These are phyloP conservation scores for Capsicum chinense DNA, from an alignment of 257 asterid species.

Conservation along the genomic window DNA sequence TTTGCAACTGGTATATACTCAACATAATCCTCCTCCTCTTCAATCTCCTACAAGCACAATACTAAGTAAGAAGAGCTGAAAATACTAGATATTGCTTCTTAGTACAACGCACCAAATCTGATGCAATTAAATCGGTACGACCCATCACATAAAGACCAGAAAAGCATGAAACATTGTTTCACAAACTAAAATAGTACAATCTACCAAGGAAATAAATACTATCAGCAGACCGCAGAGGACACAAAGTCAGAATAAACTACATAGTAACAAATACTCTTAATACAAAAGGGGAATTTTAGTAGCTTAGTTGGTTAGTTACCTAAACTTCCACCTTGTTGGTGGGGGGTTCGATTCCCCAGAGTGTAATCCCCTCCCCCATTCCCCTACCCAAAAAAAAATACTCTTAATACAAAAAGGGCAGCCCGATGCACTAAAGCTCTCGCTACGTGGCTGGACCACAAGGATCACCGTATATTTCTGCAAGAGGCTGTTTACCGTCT, in stretches of 20 bases:
- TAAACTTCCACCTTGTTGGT: too few relatives aligned
- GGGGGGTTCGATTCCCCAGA: too few relatives aligned
- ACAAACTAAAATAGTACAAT: background rate
- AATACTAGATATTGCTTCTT: background rate
- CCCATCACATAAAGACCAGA: background rate
- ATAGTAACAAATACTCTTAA: background rate
- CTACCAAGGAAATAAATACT: background rate
- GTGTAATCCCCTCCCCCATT: too few relatives aligned
- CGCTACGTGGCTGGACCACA: too few relatives aligned
- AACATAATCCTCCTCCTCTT: conserved; percentile 65
- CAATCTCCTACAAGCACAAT: conserved; percentile 44
- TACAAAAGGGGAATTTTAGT: too few relatives aligned
- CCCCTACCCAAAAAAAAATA: too few relatives aligned
- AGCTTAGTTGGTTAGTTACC: too few relatives aligned
- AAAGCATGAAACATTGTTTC: background rate
- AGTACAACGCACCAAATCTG: background rate
- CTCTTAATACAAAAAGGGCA: too few relatives aligned
- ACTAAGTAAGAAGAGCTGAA: conserved; percentile 9
- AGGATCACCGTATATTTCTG: too few relatives aligned
- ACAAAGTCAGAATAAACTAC: conserved; percentile 1
- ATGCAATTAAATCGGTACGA: background rate
- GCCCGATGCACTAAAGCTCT: too few relatives aligned
- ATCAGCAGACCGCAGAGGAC: background rate
- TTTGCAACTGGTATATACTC: conserved; percentile 81
- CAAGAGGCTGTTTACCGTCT: too few relatives aligned